Evolutionary conservation across 1,284 basidiomycete species (phyloP).

Genomic region (Rugiboletus extremiorientalis): DNA sequence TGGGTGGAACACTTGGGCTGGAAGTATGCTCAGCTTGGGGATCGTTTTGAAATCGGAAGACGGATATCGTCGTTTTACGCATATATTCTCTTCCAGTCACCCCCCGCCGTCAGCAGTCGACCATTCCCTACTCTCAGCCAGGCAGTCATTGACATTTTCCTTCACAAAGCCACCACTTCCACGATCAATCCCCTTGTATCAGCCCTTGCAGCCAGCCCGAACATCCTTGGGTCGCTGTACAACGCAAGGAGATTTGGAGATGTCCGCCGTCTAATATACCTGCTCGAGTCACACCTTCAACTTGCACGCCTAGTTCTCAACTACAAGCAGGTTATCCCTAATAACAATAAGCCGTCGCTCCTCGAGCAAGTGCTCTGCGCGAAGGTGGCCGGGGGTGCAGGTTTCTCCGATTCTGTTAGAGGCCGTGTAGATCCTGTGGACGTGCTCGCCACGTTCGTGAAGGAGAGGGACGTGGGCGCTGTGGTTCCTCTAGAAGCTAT

Average conservation of each 20-base stretch:
- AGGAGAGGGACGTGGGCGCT: slow-evolving; percentile 57
- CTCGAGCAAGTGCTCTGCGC: slow-evolving; percentile 75
- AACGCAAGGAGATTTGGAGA: slow-evolving; percentile 66
- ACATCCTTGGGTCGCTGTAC: slow-evolving; percentile 59
- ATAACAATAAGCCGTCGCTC: slow-evolving; percentile 52
- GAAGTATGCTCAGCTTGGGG: slow-evolving; percentile 76
- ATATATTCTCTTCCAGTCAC: slow-evolving; percentile 63
- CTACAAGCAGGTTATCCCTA: slow-evolving; percentile 49
- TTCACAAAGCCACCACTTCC: slow-evolving; percentile 69
- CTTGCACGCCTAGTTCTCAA: slow-evolving; percentile 63
- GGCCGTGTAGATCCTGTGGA: slow-evolving; percentile 67
- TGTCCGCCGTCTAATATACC: slow-evolving; percentile 62
- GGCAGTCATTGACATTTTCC: slow-evolving; percentile 62
- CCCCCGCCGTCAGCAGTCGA: slow-evolving; percentile 49
- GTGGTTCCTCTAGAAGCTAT: slow-evolving; percentile 63
- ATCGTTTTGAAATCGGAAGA: slow-evolving; percentile 78
- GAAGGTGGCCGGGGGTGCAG: slow-evolving; percentile 49
- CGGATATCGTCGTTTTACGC: slow-evolving; percentile 66
- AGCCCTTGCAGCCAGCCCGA: slow-evolving; percentile 59
- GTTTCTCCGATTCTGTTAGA: slow-evolving; percentile 46
- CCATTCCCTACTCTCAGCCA: slow-evolving; percentile 60
- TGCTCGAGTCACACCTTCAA: slow-evolving; percentile 65
- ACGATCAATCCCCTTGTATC: slow-evolving; percentile 76
- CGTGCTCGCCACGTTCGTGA: slow-evolving; percentile 63
- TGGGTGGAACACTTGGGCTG: slow-evolving; percentile 84